A percentile compares a stretch with the other conserved stretches of the same genome.
These are phyloP conservation scores for Sporisorium graminicola DNA, from an alignment of 1,284 basidiomycete genomes.

Conservation along the genomic window DNA sequence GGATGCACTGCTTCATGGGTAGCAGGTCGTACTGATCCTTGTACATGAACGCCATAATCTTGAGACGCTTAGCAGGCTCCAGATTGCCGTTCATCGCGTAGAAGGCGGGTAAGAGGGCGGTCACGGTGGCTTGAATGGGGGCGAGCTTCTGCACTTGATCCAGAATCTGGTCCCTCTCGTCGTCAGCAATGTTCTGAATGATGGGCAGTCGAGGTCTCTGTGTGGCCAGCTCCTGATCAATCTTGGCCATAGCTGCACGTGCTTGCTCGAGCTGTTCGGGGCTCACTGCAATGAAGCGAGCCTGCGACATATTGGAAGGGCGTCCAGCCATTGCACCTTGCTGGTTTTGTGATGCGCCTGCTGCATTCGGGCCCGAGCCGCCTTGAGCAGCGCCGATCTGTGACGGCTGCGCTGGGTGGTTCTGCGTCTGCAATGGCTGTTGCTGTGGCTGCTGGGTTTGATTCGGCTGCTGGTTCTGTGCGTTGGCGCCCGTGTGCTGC, in stretches of 20 bases:
- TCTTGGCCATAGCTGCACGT: slow-evolving; percentile 49
- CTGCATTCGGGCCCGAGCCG: slow-evolving; percentile 6
- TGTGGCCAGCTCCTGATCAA: slow-evolving; percentile 54
- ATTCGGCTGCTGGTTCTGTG: slow-evolving; percentile 23
- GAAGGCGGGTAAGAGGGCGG: slow-evolving; percentile 64
- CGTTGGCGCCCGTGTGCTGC: slow-evolving; percentile 19
- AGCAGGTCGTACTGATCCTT: slow-evolving; percentile 64
- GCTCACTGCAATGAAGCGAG: slow-evolving; percentile 52
- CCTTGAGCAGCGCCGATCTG: slow-evolving; percentile 15
- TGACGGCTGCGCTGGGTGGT: slow-evolving; percentile 29
- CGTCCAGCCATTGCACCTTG: slow-evolving; percentile 38
- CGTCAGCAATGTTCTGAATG: slow-evolving; percentile 60
- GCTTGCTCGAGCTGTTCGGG: slow-evolving; percentile 63
- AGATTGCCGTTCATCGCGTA: slow-evolving; percentile 65
- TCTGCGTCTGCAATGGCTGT: slow-evolving; percentile 36
- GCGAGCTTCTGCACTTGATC: slow-evolving; percentile 61
- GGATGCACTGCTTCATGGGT: slow-evolving; percentile 59
- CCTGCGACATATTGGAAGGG: slow-evolving; percentile 48
- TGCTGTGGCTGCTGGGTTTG: slow-evolving; percentile 28
- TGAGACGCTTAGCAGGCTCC: slow-evolving; percentile 65
- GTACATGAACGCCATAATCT: slow-evolving; percentile 68
- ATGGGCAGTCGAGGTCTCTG: slow-evolving; percentile 57
- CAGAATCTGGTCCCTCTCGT: slow-evolving; percentile 58
- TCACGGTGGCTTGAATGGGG: slow-evolving; percentile 60
- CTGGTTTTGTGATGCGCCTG: slow-evolving; percentile 24